A percentile compares a stretch with the other conserved stretches of the same genome.
Evolutionary conservation across 2,329 filamentous ascomycete genomes (phyloP).

Genomic region (Paraconiothyrium sp.): DNA sequence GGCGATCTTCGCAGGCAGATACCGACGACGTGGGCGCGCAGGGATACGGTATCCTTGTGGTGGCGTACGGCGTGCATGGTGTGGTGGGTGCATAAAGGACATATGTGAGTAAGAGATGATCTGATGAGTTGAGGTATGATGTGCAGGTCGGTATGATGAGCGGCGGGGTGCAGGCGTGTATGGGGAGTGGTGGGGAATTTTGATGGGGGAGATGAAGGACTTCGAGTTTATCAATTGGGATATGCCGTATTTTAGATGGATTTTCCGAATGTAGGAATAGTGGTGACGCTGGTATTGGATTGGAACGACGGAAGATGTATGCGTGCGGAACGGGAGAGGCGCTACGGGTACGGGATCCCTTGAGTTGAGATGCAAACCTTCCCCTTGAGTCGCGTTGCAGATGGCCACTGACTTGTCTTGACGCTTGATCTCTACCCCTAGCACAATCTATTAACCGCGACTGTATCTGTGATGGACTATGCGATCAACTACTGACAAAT

Average conservation of each 20-base stretch:
- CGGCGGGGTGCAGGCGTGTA: background rate
- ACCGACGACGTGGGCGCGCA: background rate
- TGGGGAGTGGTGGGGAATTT: slow-evolving; percentile 1
- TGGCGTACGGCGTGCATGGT: background rate
- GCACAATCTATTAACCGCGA: background rate
- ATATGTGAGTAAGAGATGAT: background rate
- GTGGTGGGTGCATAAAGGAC: background rate
- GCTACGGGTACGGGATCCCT: background rate
- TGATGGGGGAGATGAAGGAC: slow-evolving; percentile 1
- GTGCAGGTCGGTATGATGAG: background rate
- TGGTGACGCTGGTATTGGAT: background rate
- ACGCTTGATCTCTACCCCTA: background rate
- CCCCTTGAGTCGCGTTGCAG: background rate
- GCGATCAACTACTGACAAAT: background rate
- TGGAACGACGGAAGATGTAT: background rate
- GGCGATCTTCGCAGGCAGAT: background rate
- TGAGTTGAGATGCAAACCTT: background rate
- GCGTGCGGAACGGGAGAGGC: background rate
- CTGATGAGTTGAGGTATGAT: background rate
- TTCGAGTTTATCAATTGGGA: background rate
- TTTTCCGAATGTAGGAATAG: background rate
- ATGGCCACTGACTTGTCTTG: background rate
- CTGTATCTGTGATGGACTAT: background rate
- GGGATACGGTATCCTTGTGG: background rate
- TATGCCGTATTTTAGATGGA: background rate